These are phyloP conservation scores for Daldinia loculata DNA, from an alignment of 495 filamentous ascomycete genomes.

Conservation along the genomic window DNA sequence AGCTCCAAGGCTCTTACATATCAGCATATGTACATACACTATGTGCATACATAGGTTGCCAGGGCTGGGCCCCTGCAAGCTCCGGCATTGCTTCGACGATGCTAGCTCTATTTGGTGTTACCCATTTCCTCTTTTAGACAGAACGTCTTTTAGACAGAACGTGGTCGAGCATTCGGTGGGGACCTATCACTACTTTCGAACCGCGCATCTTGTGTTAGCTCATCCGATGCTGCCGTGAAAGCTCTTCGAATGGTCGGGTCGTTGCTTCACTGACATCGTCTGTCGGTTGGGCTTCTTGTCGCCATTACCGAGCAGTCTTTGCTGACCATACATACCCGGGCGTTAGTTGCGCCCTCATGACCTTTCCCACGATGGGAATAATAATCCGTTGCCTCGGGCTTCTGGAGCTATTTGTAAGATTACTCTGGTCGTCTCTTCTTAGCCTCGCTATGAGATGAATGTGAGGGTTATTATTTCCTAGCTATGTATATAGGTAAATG, in stretches of 20 bases:
- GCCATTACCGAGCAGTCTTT: slow-evolving; percentile 27
- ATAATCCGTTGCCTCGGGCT: slow-evolving; percentile 9
- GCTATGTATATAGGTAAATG: neutral
- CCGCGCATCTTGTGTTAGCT: slow-evolving; percentile 30
- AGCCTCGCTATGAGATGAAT: neutral
- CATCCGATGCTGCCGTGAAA: slow-evolving; percentile 42
- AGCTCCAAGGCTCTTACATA: slow-evolving; percentile 9
- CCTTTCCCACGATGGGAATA: neutral
- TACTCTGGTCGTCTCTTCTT: neutral
- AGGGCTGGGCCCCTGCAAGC: slow-evolving; percentile 30
- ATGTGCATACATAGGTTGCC: too few relatives aligned
- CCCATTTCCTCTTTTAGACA: slow-evolving; percentile 25
- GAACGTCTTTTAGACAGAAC: slow-evolving; percentile 35
- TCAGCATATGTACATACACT: too few relatives aligned
- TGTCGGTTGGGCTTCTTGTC: slow-evolving; percentile 12
- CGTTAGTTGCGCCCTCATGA: slow-evolving; percentile 18
- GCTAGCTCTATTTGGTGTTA: slow-evolving; percentile 24
- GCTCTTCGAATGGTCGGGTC: slow-evolving; percentile 7
- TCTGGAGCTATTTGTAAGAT: slow-evolving; percentile 23
- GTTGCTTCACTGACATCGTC: neutral
- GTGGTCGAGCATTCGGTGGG: slow-evolving; percentile 38
- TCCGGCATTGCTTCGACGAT: slow-evolving; percentile 38
- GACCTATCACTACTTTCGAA: slow-evolving; percentile 24
- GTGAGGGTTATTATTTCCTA: neutral
- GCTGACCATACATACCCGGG: slow-evolving; percentile 26